Evolutionary conservation across 2,329 filamentous ascomycete species (phyloP).

Genomic region (Periconia sp.): DNA sequence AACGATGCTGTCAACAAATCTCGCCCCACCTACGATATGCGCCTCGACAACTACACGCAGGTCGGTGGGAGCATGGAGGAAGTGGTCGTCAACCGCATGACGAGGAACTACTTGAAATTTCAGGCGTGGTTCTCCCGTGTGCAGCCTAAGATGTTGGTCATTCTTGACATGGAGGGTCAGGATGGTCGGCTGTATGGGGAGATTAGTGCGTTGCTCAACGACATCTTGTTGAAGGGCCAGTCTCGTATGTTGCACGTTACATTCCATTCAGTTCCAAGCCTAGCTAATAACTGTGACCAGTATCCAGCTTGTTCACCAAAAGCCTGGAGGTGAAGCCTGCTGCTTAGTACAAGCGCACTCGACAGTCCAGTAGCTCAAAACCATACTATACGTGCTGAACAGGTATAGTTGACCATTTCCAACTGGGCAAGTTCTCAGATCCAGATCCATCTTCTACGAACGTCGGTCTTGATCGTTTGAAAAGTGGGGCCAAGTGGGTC

Average conservation of each 20-base stretch:
- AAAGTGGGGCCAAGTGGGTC: not conserved
- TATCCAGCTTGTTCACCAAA: not conserved
- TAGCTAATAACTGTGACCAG: not conserved
- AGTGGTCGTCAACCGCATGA: constrained; percentile 18
- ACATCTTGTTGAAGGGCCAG: constrained; percentile 14
- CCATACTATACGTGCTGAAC: not conserved
- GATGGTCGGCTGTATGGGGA: constrained; percentile 4
- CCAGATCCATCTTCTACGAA: not conserved
- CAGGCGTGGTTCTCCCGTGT: constrained; percentile 13
- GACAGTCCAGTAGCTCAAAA: not conserved
- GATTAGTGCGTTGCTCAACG: constrained; percentile 11
- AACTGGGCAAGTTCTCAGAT: not conserved
- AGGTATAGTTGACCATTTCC: not conserved
- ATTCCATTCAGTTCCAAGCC: not conserved
- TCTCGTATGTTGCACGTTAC: constrained; percentile 12
- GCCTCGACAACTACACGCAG: constrained; percentile 8
- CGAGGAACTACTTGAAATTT: constrained; percentile 22
- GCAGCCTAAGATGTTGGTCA: constrained; percentile 12
- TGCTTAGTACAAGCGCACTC: not conserved
- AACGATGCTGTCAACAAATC: constrained; percentile 4
- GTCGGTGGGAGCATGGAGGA: constrained; percentile 12
- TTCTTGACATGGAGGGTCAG: constrained; percentile 10
- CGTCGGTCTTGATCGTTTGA: not conserved
- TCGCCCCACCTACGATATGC: constrained; percentile 19
- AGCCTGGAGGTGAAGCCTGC: not conserved